Percentiles rank a stretch among this genome's conserved stretches.
These are phyloP conservation scores for Calonectria pseudoturangicola DNA, from an alignment of 2,329 filamentous ascomycete genomes.

Conservation along the genomic window DNA sequence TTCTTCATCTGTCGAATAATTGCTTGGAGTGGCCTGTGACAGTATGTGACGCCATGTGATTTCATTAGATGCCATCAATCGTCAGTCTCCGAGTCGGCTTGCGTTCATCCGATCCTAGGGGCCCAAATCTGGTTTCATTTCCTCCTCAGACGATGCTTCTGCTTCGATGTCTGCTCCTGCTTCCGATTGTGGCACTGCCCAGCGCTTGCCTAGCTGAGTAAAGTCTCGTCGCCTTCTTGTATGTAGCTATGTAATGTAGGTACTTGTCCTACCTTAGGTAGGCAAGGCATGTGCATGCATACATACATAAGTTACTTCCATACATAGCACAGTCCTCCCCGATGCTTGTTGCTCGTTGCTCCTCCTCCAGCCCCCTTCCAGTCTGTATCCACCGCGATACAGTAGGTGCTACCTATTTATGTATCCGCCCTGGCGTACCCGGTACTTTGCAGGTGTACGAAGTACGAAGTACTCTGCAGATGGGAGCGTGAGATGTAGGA, in stretches of 20 bases:
- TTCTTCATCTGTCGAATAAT: conserved; percentile 33
- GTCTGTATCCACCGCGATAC: conserved; percentile 10
- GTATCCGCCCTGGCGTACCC: neutral
- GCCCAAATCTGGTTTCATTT: conserved; percentile 8
- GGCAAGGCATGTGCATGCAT: conserved; percentile 4
- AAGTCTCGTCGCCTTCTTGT: conserved; percentile 7
- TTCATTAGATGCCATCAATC: conserved; percentile 30
- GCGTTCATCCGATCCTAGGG: conserved; percentile 22
- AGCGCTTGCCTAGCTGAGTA: conserved; percentile 22
- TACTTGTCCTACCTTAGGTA: conserved; percentile 3
- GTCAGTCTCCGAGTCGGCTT: conserved; percentile 12
- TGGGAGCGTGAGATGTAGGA: conserved; percentile 1
- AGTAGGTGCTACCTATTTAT: conserved; percentile 25
- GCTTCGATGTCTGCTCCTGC: neutral
- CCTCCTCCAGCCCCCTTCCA: conserved; percentile 2
- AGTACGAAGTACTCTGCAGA: neutral
- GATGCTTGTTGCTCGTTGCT: conserved; percentile 7
- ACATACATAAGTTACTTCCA: conserved; percentile 15
- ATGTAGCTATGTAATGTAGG: too few species aligned
- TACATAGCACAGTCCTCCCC: conserved; percentile 26
- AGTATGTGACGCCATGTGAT: conserved; percentile 36
- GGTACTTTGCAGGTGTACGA: too few species aligned
- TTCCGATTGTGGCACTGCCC: neutral
- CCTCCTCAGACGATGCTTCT: neutral
- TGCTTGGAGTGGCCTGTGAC: conserved; percentile 25